Evolutionary conservation across 2,329 filamentous ascomycete genomes (phyloP).

Genomic region (Lasiodiplodia theobromae): DNA sequence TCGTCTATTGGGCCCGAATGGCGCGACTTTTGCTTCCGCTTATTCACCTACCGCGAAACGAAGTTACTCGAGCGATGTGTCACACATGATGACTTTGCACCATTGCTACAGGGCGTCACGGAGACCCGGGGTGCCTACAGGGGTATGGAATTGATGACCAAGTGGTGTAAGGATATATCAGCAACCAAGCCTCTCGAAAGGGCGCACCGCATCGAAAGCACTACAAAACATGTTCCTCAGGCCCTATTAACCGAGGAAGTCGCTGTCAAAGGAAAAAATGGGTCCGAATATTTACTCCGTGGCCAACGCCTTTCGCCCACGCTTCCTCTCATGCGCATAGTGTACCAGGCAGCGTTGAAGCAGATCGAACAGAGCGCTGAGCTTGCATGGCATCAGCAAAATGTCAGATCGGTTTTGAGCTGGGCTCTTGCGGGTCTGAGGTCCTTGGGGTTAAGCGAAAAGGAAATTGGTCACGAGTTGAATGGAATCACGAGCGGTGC

Average conservation of each 20-base stretch:
- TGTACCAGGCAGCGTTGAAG: slow-evolving; percentile 2
- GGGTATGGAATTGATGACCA: slow-evolving; percentile 57
- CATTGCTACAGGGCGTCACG: slow-evolving; percentile 61
- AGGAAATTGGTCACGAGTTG: slow-evolving; percentile 4
- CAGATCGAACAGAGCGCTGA: background rate
- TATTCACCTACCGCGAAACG: slow-evolving; percentile 2
- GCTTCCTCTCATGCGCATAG: slow-evolving; percentile 16
- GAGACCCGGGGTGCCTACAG: slow-evolving; percentile 55
- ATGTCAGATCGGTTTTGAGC: background rate
- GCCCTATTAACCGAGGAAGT: background rate
- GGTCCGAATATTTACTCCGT: background rate
- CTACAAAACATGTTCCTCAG: background rate
- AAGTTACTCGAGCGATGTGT: slow-evolving; percentile 38
- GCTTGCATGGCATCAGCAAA: background rate
- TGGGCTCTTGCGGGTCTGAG: slow-evolving; percentile 8
- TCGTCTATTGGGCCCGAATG: slow-evolving; percentile 36
- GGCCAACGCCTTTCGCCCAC: background rate
- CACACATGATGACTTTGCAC: slow-evolving; percentile 49
- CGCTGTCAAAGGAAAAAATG: background rate
- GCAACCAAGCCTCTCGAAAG: background rate
- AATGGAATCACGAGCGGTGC: background rate
- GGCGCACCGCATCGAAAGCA: background rate
- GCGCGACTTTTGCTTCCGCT: slow-evolving; percentile 26
- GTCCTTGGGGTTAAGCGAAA: background rate
- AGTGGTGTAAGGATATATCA: slow-evolving; percentile 50